Evolutionary conservation across 495 filamentous ascomycete species (phyloP), one percentile per base, ranked within the genome.

Genomic region (Chaetomium tenue): DNA sequence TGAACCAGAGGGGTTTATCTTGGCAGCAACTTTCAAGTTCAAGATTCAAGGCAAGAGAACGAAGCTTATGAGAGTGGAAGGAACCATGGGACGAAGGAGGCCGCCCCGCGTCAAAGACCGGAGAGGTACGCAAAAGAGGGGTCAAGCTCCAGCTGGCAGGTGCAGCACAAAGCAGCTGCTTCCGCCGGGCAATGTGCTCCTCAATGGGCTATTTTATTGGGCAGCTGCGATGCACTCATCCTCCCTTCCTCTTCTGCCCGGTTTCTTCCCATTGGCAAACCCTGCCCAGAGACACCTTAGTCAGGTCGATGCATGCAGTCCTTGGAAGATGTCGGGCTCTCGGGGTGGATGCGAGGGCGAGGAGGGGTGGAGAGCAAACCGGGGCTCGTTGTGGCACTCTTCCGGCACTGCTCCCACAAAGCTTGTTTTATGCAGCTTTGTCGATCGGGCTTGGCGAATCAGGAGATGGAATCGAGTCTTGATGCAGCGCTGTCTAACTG

Each of bases 111-210:
- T n/a, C 13, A 22, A 40, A 26, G 50, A 7, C 23, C 18, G 30
- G 58, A 30, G 42, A 22, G 6, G 11, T 5, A 18, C 40, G 40
- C 44, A 20, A 64, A 64, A 48, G 62, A 64, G 62, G 54, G 62
- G 62, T 58, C 54, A n/a, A 40, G 33, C 33, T 56, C 54, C 54
- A 40, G n/a, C 23, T 22, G n/a, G 54, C 54, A 56, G 33, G 28
- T 56, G 53, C 51, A 53, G 51, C 51, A 53, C 51, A 33, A 53
- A 53, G 51, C 52, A 33, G 52, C 16, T 9, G 52, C 28, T 37
- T 28, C 16, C 52, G 28, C n/a, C 33, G 52, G 52, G 6, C 28
- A 33, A 8, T 7, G 15, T 33, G 28, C 26, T 54, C 26, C 33
- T 28, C 51, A 53, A 30, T 53, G 15, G 51, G 15, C 51, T 53